Evolutionary conservation across 2,329 filamentous ascomycete genomes (phyloP), one percentile per base, ranked within the genome.

Genomic region (Pestalotiopsis sp.): DNA sequence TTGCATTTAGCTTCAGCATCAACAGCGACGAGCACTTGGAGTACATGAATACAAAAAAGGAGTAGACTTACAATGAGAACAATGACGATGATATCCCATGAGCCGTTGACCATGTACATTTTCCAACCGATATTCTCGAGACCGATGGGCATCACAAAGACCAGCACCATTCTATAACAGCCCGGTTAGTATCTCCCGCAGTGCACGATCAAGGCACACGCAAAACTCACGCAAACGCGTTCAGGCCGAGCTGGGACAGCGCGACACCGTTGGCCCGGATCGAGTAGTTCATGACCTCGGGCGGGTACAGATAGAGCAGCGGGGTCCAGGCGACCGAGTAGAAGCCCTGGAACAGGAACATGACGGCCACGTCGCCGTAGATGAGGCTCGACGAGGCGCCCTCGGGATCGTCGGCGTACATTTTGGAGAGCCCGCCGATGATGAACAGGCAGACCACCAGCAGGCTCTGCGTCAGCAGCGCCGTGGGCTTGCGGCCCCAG

Each of bases 241-340:
- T 80, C 12, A 78, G 67, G 20, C 70, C 68, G 14, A 80, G 74
- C 2, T 72, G 65, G 9, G 80, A 82, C 57, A 82, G 74, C 0
- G 80, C 82, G 69, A 85, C 73, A 1, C 84, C 84, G 62, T 84
- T 83, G 1, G 84, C 84, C 38, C 84, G 81, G 59, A 86, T 84
- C 0, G 82, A 81, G 71, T 85, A 86, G 72, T 84, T 82, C 74
- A 86, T 79, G 7, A 86, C 78, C 73, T 86, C 85, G 0, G 84
- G 80, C 0, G 84, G 83, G 69, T 87, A 87, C 1, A 86, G 76
- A 65, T 80, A 82, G 0, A 83, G 76, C 31, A 87, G 72, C 2
- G 84, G 84, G 6, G 84, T 87, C 83, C 82, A 85, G 0, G 80
- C 84, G n/a, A 87, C 76, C 0, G 80, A 81, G 72, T 87, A 88